phyloP scores from a whole-genome alignment of 192 early-diverging fungal species.

The Coemansia sp. region DNA sequence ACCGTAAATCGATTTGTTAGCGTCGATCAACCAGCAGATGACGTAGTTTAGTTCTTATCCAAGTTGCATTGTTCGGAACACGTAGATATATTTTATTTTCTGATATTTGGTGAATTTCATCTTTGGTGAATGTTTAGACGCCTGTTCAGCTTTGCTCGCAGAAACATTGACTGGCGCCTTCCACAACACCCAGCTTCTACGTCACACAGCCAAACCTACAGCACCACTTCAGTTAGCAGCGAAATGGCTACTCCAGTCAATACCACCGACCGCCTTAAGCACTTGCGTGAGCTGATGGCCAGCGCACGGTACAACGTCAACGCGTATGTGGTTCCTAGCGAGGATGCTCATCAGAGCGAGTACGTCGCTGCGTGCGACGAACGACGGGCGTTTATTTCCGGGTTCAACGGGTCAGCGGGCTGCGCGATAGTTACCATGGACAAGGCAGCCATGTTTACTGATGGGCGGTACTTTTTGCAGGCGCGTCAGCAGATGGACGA shows the following conservation, averaged over 20 bases:
- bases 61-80: too few species aligned
- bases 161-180: constrained; percentile 7
- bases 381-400: constrained; percentile 87
- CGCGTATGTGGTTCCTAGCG: constrained; percentile 82
- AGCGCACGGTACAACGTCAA: constrained; percentile 54
- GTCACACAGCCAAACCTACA: constrained; percentile 4
- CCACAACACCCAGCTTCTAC: too few species aligned
- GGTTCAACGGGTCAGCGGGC: constrained; percentile 98
- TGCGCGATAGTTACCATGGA: constrained; percentile 80
- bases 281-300: constrained; percentile 63
- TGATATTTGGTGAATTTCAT: constrained; percentile 4
- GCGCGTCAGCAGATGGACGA: constrained; percentile 85
- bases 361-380: constrained; percentile 89
- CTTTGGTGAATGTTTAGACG: constrained; percentile 27
- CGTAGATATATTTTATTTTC: background rate
- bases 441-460: constrained; percentile 88
- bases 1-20: too few species aligned
- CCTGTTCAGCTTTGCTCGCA: constrained; percentile 25
- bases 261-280: constrained; percentile 57
- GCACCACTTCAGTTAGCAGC: background rate
- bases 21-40: too few species aligned
- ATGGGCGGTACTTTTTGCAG: constrained; percentile 97
- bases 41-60: too few species aligned
- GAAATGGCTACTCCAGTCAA: constrained; percentile 33
- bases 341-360: constrained; percentile 97